Conservation (phyloP, 345 rosid genomes). For the Linum usitatissimum region DNA sequence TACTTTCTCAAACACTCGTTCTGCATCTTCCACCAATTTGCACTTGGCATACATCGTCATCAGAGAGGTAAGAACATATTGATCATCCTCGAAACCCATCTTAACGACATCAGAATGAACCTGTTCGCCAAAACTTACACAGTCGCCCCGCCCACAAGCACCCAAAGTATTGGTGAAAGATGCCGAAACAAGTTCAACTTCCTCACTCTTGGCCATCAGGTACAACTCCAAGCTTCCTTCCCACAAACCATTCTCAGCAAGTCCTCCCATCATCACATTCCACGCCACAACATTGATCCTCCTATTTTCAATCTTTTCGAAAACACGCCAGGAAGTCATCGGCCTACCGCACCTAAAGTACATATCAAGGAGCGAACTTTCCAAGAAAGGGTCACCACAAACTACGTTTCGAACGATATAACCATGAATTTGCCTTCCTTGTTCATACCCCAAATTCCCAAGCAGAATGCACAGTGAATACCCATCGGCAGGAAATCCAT, state of each 20-base stretch:
- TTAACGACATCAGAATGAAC: slow-evolving; percentile 57
- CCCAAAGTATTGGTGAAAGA: slow-evolving; percentile 41
- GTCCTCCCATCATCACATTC: slow-evolving; percentile 75
- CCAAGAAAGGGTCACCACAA: slow-evolving; percentile 42
- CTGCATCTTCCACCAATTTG: slow-evolving; percentile 37
- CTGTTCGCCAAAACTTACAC: slow-evolving; percentile 40
- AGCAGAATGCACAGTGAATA: slow-evolving; percentile 50
- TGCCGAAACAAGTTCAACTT: slow-evolving; percentile 37
- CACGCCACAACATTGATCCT: slow-evolving; percentile 45
- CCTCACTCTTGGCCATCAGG: slow-evolving; percentile 35
- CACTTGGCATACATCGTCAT: slow-evolving; percentile 66
- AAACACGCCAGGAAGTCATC: slow-evolving; percentile 39
- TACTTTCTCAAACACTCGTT: slow-evolving; percentile 36
- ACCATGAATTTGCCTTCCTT: slow-evolving; percentile 55
- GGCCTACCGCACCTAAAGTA: slow-evolving; percentile 34
- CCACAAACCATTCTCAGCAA: slow-evolving; percentile 39
- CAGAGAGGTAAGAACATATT: slow-evolving; percentile 50
- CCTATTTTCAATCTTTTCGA: slow-evolving; percentile 34
- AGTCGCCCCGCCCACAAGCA: slow-evolving; percentile 44
- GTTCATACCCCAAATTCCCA: slow-evolving; percentile 27
- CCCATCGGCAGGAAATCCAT: slow-evolving; percentile 54
- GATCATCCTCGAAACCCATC: slow-evolving; percentile 45
- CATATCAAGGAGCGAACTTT: slow-evolving; percentile 49
- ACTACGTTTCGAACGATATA: slow-evolving; percentile 35
- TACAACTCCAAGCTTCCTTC: slow-evolving; percentile 50